phyloP scores from a whole-genome alignment of 371 early-diverging fungal genomes.

The Syncephalis plumigaleata region DNA sequence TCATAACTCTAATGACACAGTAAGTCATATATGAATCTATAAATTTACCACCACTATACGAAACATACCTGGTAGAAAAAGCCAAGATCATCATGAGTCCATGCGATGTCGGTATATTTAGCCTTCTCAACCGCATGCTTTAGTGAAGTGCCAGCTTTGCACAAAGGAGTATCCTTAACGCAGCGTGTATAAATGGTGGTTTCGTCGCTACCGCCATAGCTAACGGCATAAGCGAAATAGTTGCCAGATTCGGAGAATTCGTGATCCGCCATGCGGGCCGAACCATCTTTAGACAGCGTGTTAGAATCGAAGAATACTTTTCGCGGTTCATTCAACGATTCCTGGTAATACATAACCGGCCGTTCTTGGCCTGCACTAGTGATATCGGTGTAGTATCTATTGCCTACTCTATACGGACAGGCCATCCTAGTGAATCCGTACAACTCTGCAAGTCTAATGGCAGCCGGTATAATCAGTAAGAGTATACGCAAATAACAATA shows the following conservation, averaged over 20 bases:
- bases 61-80: conserved; percentile 33
- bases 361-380: conserved; percentile 46
- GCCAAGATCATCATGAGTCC: conserved; percentile 41
- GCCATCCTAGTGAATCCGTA: conserved; percentile 22
- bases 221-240: conserved; percentile 18
- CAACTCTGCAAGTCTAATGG: conserved; percentile 15
- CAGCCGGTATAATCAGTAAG: neutral
- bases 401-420: conserved; percentile 29
- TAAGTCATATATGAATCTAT: neutral
- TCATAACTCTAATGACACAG: conserved; percentile 11
- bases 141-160: conserved; percentile 13
- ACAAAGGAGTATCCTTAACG: conserved; percentile 3
- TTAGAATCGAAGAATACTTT: conserved; percentile 24
- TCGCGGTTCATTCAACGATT: conserved; percentile 13
- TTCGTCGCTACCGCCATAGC: conserved; percentile 42
- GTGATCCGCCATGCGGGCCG: conserved; percentile 16
- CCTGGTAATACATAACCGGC: conserved; percentile 22
- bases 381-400: conserved; percentile 35
- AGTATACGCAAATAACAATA: too few species aligned
- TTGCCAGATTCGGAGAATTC: conserved; percentile 28
- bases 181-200: conserved; percentile 24
- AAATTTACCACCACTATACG: conserved; percentile 1
- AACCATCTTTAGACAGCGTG: conserved; percentile 12
- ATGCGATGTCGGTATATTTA: conserved; percentile 31
- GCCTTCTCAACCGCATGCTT: conserved; percentile 22